These are phyloP conservation scores for Gigaspora rosea DNA, from an alignment of 192 early-diverging fungal species.

Conservation along the genomic window DNA sequence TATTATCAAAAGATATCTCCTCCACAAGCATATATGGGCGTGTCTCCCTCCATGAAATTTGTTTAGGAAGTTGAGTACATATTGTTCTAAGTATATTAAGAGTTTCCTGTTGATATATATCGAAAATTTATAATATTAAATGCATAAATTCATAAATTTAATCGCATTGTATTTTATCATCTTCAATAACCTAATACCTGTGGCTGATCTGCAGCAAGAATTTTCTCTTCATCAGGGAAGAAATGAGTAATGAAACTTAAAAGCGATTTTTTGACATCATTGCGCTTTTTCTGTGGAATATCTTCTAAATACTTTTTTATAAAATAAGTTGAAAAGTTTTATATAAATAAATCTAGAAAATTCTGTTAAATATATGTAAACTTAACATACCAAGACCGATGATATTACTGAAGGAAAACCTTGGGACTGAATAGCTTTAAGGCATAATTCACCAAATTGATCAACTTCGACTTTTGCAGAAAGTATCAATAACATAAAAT, in stretches of 20 bases:
- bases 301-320: slow-evolving; percentile 61
- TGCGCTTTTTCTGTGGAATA: slow-evolving; percentile 62
- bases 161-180: neutral
- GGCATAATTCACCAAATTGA: slow-evolving; percentile 81
- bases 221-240: slow-evolving; percentile 81
- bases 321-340: neutral
- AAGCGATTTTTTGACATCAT: slow-evolving; percentile 83
- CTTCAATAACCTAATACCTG: slow-evolving; percentile 34
- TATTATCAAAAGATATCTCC: slow-evolving; percentile 64
- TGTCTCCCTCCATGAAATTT: slow-evolving; percentile 82
- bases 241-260: slow-evolving; percentile 81
- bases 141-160: neutral
- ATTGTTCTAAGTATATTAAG: slow-evolving; percentile 75
- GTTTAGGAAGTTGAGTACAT: slow-evolving; percentile 75
- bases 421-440: slow-evolving; percentile 86
- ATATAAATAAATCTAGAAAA: too few species aligned
- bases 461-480: slow-evolving; percentile 93
- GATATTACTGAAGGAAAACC: slow-evolving; percentile 78
- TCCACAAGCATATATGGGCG: slow-evolving; percentile 90
- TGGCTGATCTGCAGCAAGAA: slow-evolving; percentile 62
- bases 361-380: neutral
- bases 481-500: slow-evolving; percentile 67
- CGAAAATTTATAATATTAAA: neutral
- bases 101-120: slow-evolving; percentile 45
- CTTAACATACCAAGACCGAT: slow-evolving; percentile 56